These are phyloP conservation scores for Tetracladium setigerum DNA, from an alignment of 495 filamentous ascomycete species.

Conservation along the genomic window DNA sequence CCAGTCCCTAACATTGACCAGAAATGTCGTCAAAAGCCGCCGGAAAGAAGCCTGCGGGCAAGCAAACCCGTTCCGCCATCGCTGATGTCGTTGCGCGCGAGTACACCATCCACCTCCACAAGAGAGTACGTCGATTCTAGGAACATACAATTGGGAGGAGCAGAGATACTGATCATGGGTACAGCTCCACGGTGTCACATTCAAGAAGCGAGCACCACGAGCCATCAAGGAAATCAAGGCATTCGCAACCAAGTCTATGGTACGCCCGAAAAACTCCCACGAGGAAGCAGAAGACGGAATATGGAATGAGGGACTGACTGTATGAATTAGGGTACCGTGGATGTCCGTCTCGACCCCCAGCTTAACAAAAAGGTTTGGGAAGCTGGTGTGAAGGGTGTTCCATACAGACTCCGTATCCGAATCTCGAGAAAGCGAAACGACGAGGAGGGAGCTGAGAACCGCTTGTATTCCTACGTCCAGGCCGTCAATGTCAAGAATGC, in stretches of 20 bases:
- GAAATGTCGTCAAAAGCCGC: conserved; percentile 64
- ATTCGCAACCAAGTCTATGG: conserved; percentile 92
- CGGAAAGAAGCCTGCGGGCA: conserved; percentile 53
- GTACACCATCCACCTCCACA: conserved; percentile 99
- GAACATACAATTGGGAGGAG: conserved; percentile 17
- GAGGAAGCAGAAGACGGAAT: background rate
- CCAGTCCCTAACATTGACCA: conserved; percentile 23
- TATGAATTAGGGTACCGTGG: conserved; percentile 74
- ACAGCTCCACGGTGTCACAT: conserved; percentile 90
- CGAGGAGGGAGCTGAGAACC: conserved; percentile 97
- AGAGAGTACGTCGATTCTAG: conserved; percentile 72
- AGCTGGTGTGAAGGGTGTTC: conserved; percentile 94
- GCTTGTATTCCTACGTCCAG: conserved; percentile 98
- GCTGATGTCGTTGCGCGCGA: conserved; percentile 97
- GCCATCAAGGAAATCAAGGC: conserved; percentile 98
- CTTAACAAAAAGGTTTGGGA: conserved; percentile 99
- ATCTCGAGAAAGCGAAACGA: conserved; percentile 99
- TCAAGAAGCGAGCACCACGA: conserved; percentile 98
- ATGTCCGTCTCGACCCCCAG: conserved; percentile 95
- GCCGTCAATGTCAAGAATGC: conserved; percentile 98
- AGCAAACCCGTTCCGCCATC: conserved; percentile 84
- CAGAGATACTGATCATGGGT: conserved; percentile 17
- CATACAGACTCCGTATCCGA: conserved; percentile 91
- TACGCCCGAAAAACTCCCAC: conserved; percentile 41
- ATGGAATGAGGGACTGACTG: conserved; percentile 4